These are phyloP conservation scores for Lipomyces oligophaga DNA, from an alignment of 805 yeast genomes.

Conservation along the genomic window DNA sequence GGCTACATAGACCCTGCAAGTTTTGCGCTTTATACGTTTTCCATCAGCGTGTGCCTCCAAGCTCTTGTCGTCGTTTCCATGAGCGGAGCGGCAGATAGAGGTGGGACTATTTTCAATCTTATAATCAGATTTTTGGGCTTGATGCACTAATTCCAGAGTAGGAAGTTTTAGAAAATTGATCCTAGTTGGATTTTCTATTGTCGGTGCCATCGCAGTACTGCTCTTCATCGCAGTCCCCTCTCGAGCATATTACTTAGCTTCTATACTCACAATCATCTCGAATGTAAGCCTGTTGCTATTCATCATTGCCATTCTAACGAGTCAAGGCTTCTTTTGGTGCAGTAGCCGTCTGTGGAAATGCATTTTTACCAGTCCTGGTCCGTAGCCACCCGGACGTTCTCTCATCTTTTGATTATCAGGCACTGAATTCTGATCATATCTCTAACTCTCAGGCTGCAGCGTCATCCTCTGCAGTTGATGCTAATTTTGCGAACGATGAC, in stretches of 20 bases:
- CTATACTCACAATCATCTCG: slow-evolving; percentile 56
- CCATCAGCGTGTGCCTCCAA: slow-evolving; percentile 67
- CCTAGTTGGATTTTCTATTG: slow-evolving; percentile 52
- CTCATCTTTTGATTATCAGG: background rate
- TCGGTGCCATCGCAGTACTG: slow-evolving; percentile 57
- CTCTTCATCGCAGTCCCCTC: slow-evolving; percentile 42
- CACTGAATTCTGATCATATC: background rate
- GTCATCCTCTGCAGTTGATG: slow-evolving; percentile 2
- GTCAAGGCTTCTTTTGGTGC: slow-evolving; percentile 59
- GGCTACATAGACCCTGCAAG: slow-evolving; percentile 65
- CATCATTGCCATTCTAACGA: background rate
- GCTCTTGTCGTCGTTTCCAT: slow-evolving; percentile 65
- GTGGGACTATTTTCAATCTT: slow-evolving; percentile 1
- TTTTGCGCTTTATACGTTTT: slow-evolving; percentile 68
- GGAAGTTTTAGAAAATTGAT: slow-evolving; percentile 55
- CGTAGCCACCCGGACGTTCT: slow-evolving; percentile 39
- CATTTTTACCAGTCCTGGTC: slow-evolving; percentile 62
- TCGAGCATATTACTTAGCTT: slow-evolving; percentile 49
- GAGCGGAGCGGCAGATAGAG: slow-evolving; percentile 68
- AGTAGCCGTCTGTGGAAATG: slow-evolving; percentile 74
- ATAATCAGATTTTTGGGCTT: background rate
- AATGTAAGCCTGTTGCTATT: slow-evolving; percentile 38
- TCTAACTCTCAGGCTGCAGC: slow-evolving; percentile 5
- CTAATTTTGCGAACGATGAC: background rate
- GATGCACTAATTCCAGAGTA: background rate